Conservation (phyloP, 495 filamentous ascomycete genomes). For the Acidomyces sp. region DNA sequence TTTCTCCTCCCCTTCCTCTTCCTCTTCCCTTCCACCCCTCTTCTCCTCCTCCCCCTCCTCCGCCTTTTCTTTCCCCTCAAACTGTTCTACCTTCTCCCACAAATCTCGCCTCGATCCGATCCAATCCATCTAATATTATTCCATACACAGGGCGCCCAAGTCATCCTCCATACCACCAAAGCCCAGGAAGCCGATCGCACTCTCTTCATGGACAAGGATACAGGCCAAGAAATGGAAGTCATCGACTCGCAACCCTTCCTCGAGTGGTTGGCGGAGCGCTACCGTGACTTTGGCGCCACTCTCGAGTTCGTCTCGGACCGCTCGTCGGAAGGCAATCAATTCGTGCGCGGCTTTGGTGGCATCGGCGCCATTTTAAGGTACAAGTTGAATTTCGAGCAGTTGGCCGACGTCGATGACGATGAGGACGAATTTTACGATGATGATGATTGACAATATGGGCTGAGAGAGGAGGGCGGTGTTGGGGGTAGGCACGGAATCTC, state of each 20-base stretch:
- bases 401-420: conserved; percentile 87
- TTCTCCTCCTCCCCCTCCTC: too few species aligned
- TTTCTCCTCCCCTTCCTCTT: too few species aligned
- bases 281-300: conserved; percentile 92
- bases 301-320: conserved; percentile 96
- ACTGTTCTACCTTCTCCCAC: too few species aligned
- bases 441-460: conserved; percentile 86
- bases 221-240: conserved; percentile 92
- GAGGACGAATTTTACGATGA: conserved; percentile 99
- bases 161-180: conserved; percentile 81
- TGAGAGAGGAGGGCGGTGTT: too few species aligned
- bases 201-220: conserved; percentile 85
- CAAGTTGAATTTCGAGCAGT: conserved; percentile 99
- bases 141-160: conserved; percentile 51
- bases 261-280: conserved; percentile 95
- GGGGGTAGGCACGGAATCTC: too few species aligned
- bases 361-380: conserved; percentile 95
- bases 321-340: conserved; percentile 95
- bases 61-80: too few species aligned
- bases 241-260: conserved; percentile 77
- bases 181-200: conserved; percentile 63
- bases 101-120: too few species aligned
- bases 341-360: conserved; percentile 98
- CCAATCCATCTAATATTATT: too few species aligned
- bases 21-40: too few species aligned